Percentiles rank a stretch among this genome's conserved stretches.
These are phyloP conservation scores for Skeletonema grethae DNA, from an alignment of 108 stramenopile genomes.

Conservation along the genomic window DNA sequence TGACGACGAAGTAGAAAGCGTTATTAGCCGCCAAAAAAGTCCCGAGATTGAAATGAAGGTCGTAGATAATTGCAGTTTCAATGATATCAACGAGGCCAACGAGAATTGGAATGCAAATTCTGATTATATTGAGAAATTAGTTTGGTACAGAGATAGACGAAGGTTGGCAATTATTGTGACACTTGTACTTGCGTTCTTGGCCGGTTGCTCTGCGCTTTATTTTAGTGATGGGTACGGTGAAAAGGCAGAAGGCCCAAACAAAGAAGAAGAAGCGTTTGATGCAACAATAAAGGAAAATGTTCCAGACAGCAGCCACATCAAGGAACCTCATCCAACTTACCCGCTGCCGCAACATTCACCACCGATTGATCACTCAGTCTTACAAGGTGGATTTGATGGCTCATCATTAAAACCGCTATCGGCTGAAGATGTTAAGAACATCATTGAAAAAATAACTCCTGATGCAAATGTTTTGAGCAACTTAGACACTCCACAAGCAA, in stretches of 20 bases:
- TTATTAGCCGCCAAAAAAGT: neutral
- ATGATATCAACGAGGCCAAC: constrained; percentile 22
- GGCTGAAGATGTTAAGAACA: constrained; percentile 15
- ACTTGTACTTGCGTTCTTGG: constrained; percentile 4
- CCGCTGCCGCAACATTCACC: constrained; percentile 20
- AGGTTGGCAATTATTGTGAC: neutral
- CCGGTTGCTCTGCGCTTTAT: constrained; percentile 17
- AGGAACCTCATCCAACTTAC: constrained; percentile 18
- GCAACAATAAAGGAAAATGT: neutral
- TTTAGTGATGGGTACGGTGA: neutral
- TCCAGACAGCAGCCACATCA: constrained; percentile 9
- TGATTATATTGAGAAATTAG: constrained; percentile 15
- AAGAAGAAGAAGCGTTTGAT: neutral
- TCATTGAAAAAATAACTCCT: constrained; percentile 27
- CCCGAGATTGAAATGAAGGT: constrained; percentile 4
- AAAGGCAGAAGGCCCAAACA: neutral
- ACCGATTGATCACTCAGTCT: constrained; percentile 2
- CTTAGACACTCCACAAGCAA: constrained; percentile 32
- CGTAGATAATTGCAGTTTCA: constrained; percentile 28
- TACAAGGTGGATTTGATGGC: constrained; percentile 8
- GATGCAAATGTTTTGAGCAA: constrained; percentile 11
- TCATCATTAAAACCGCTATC: constrained; percentile 17
- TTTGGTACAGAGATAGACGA: constrained; percentile 19
- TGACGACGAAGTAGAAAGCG: neutral
- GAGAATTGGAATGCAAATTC: constrained; percentile 22